Percentiles rank a stretch among this genome's conserved stretches.
Conservation (phyloP, 306 rosid genomes). For the Sophora flavescens region DNA sequence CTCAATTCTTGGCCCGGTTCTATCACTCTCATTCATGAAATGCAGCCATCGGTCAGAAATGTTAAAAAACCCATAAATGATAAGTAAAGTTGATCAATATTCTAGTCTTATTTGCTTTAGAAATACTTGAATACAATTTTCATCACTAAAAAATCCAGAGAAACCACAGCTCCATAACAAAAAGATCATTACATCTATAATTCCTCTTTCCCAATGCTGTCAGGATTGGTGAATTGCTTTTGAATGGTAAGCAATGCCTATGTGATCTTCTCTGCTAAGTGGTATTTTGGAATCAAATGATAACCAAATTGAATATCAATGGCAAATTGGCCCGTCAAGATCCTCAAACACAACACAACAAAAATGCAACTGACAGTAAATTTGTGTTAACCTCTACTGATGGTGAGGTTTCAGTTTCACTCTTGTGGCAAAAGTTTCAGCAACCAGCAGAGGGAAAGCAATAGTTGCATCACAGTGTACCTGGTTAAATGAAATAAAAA, state of each 20-base stretch:
- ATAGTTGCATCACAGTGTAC: constrained; percentile 92
- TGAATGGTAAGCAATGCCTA: constrained; percentile 15
- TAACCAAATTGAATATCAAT: constrained; percentile 1
- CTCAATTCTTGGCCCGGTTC: too few relatives aligned
- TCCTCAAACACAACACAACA: constrained; percentile 24
- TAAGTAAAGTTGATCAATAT: constrained; percentile 6
- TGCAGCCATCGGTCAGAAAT: constrained; percentile 1
- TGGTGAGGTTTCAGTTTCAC: constrained; percentile 41
- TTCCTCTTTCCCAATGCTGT: not conserved
- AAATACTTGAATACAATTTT: constrained; percentile 23
- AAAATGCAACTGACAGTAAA: constrained; percentile 13
- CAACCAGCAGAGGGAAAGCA: constrained; percentile 83
- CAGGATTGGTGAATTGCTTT: constrained; percentile 14
- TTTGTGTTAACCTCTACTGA: constrained; percentile 18
- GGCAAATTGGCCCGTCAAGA: constrained; percentile 24
- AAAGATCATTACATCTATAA: constrained; percentile 2
- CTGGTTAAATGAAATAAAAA: constrained; percentile 50
- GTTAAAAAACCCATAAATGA: not conserved
- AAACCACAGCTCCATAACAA: constrained; percentile 25
- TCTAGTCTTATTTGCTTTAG: constrained; percentile 7
- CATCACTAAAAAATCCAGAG: not conserved
- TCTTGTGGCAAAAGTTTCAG: constrained; percentile 76
- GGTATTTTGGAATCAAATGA: not conserved
- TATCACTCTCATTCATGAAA: not conserved
- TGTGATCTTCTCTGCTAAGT: constrained; percentile 2